Conservation (phyloP, 2,329 filamentous ascomycete genomes). For the Aspergillus tamarii region DNA sequence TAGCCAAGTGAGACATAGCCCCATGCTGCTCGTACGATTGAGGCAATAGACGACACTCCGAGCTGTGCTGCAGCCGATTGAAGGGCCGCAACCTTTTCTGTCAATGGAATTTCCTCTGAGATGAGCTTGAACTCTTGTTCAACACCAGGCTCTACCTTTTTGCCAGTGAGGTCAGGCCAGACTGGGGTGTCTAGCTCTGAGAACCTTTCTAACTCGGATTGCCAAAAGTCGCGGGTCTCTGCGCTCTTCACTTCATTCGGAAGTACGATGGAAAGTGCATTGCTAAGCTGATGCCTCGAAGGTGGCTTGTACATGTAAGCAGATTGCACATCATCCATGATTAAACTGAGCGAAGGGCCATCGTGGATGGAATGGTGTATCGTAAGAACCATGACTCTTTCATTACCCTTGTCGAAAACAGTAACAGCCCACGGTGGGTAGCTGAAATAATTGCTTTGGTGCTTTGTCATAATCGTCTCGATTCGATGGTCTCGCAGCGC, state of each 20-base stretch:
- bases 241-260: slow-evolving; percentile 17
- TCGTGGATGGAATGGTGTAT: slow-evolving; percentile 41
- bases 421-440: slow-evolving; percentile 44
- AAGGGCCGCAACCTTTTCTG: slow-evolving; percentile 21
- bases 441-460: slow-evolving; percentile 33
- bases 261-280: slow-evolving; percentile 30
- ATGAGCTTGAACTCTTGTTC: slow-evolving; percentile 23
- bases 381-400: slow-evolving; percentile 39
- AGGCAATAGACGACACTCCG: slow-evolving; percentile 33
- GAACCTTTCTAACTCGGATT: slow-evolving; percentile 27
- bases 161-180: slow-evolving; percentile 34
- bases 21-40: slow-evolving; percentile 35
- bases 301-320: slow-evolving; percentile 28
- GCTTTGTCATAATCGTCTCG: slow-evolving; percentile 26
- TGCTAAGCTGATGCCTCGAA: slow-evolving; percentile 30
- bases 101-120: slow-evolving; percentile 20
- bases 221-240: slow-evolving; percentile 30
- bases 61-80: slow-evolving; percentile 24
- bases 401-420: slow-evolving; percentile 29
- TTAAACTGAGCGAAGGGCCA: slow-evolving; percentile 33
- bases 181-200: slow-evolving; percentile 25
- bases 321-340: slow-evolving; percentile 30
- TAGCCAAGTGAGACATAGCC: slow-evolving; percentile 32
- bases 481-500: slow-evolving; percentile 24
- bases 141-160: slow-evolving; percentile 16